These are phyloP conservation scores for Aspergillus terreus DNA, from an alignment of 2,329 filamentous ascomycete species.

Conservation along the genomic window DNA sequence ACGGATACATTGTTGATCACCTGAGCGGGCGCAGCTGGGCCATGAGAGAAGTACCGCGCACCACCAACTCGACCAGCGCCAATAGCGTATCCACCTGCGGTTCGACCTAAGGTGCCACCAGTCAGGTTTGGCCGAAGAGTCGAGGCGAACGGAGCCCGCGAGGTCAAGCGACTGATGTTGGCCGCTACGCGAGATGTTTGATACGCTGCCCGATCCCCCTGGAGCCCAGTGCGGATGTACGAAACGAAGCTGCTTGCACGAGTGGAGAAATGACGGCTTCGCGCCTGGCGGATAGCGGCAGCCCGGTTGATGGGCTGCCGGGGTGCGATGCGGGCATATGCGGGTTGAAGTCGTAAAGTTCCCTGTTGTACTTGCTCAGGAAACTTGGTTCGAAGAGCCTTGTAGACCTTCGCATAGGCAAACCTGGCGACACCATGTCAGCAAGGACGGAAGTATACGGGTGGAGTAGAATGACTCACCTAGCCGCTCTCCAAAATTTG, in stretches of 20 bases:
- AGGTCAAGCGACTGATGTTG: slow-evolving; percentile 61
- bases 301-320: slow-evolving; percentile 60
- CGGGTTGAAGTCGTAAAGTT: slow-evolving; percentile 55
- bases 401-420: slow-evolving; percentile 46
- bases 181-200: slow-evolving; percentile 55
- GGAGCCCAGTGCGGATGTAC: slow-evolving; percentile 38
- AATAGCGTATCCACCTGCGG: slow-evolving; percentile 80
- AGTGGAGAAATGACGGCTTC: slow-evolving; percentile 62
- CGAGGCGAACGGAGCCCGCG: slow-evolving; percentile 79
- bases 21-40: slow-evolving; percentile 78
- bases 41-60: slow-evolving; percentile 84
- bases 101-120: slow-evolving; percentile 77
- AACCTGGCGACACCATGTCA: slow-evolving; percentile 35
- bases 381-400: slow-evolving; percentile 40
- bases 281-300: slow-evolving; percentile 61
- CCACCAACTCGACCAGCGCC: slow-evolving; percentile 68
- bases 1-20: slow-evolving; percentile 94
- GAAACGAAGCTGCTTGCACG: slow-evolving; percentile 50
- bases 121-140: slow-evolving; percentile 89
- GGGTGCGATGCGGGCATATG: slow-evolving; percentile 54
- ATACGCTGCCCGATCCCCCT: slow-evolving; percentile 50
- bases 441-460: slow-evolving; percentile 9
- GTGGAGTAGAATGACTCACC: slow-evolving; percentile 29
- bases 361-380: slow-evolving; percentile 36
- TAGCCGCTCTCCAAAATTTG: slow-evolving; percentile 47